Evolutionary conservation across 2,329 filamentous ascomycete species (phyloP).

Genomic region (Trichoderma arundinaceum): DNA sequence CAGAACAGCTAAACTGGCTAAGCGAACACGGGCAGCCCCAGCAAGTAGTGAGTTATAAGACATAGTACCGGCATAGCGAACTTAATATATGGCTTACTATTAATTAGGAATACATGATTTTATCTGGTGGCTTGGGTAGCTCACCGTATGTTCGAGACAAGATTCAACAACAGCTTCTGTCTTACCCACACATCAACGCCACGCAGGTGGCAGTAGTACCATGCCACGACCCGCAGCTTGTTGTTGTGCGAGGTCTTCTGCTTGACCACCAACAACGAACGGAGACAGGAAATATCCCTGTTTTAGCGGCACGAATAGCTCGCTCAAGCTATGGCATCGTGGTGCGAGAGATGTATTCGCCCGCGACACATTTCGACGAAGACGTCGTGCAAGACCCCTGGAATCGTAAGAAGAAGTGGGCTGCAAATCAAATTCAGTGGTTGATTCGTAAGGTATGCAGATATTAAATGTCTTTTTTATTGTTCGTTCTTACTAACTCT

Average conservation of each 20-base stretch:
- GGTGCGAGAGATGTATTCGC: constrained; percentile 46
- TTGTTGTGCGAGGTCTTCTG: constrained; percentile 60
- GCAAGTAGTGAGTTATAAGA: constrained; percentile 43
- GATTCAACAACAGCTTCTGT: background rate
- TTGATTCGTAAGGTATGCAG: constrained; percentile 46
- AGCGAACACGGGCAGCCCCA: constrained; percentile 37
- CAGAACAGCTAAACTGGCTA: constrained; percentile 50
- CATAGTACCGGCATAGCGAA: fast-evolving
- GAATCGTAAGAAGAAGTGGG: constrained; percentile 45
- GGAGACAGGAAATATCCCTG: constrained; percentile 47
- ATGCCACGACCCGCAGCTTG: constrained; percentile 59
- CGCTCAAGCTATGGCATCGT: constrained; percentile 52
- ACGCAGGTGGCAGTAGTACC: constrained; percentile 48
- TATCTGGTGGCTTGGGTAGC: background rate
- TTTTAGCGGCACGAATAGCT: constrained; percentile 51
- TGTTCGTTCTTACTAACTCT: background rate
- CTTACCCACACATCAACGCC: constrained; percentile 45
- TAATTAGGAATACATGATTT: background rate
- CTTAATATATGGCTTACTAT: background rate
- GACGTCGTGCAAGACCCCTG: constrained; percentile 43
- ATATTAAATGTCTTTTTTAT: background rate
- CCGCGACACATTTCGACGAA: constrained; percentile 45
- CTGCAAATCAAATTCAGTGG: constrained; percentile 51
- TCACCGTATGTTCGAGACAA: constrained; percentile 1
- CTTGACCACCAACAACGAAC: constrained; percentile 57